Conservation (phyloP, 1,139 yeast species). For the Scheffersomyces illinoinensis region DNA sequence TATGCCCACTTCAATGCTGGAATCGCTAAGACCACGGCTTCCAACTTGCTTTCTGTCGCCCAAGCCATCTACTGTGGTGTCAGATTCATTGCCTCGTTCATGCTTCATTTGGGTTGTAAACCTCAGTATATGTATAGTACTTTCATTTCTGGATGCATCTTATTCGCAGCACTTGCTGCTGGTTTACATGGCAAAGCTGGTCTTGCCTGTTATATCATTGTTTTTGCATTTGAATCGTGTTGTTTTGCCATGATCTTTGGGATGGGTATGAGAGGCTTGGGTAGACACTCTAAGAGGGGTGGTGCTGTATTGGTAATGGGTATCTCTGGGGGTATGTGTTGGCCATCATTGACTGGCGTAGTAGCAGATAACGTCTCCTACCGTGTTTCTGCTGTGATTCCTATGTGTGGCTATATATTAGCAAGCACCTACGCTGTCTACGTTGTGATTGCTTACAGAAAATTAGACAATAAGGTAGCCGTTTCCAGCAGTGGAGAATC, state of each 20-base stretch:
- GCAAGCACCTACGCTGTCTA: background rate
- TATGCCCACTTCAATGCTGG: background rate
- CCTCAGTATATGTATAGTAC: background rate
- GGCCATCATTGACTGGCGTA: background rate
- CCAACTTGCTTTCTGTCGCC: background rate
- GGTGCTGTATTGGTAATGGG: background rate
- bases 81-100: background rate
- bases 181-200: background rate
- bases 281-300: background rate
- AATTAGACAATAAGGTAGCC: background rate
- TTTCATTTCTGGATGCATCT: background rate
- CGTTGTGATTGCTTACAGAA: background rate
- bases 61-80: background rate
- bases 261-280: background rate
- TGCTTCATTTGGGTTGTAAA: background rate
- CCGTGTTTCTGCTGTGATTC: background rate
- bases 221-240: background rate
- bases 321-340: background rate
- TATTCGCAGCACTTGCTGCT: background rate
- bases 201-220: background rate
- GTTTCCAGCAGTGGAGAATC: background rate
- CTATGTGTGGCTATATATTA: background rate
- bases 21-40: background rate
- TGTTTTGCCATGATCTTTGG: background rate
- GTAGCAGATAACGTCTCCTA: background rate